These are phyloP conservation scores for Arthrocladium fulminans DNA, from an alignment of 2,329 filamentous ascomycete species.

Conservation along the genomic window DNA sequence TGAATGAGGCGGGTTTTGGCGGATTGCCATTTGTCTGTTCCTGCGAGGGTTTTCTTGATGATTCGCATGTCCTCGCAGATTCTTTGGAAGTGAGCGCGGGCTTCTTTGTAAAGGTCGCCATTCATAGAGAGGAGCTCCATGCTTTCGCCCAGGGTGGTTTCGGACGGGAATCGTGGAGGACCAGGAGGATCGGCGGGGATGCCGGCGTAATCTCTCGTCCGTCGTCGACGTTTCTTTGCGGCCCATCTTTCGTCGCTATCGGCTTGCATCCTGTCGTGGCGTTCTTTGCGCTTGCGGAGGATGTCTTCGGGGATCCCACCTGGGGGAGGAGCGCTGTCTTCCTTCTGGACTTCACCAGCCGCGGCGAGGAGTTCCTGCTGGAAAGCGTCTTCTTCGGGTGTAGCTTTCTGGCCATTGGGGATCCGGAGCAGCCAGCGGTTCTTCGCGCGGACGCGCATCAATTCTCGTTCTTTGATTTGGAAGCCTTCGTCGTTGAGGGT, in stretches of 20 bases:
- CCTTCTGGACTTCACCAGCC: constrained; percentile 24
- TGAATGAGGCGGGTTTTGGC: constrained; percentile 59
- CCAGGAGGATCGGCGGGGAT: constrained; percentile 59
- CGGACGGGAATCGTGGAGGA: constrained; percentile 67
- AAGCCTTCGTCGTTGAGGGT: constrained; percentile 64
- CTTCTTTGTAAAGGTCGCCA: constrained; percentile 51
- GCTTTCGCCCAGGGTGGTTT: constrained; percentile 72
- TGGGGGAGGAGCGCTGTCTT: too few species aligned
- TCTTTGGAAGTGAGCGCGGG: constrained; percentile 58
- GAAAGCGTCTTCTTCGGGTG: constrained; percentile 13
- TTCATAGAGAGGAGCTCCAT: constrained; percentile 61
- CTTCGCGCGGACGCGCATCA: constrained; percentile 60
- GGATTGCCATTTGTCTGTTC: constrained; percentile 63
- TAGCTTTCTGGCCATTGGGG: constrained; percentile 48
- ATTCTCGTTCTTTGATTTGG: constrained; percentile 60
- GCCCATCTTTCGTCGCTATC: constrained; percentile 56
- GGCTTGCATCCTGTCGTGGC: constrained; percentile 46
- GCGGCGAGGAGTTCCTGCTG: constrained; percentile 23
- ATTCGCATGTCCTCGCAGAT: constrained; percentile 62
- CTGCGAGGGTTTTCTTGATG: constrained; percentile 66
- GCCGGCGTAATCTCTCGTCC: constrained; percentile 59
- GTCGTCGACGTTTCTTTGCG: constrained; percentile 57
- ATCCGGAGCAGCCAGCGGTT: constrained; percentile 60
- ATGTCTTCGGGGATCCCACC: constrained; percentile 37
- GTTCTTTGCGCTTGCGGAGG: constrained; percentile 45